Percentiles rank a stretch among this genome's conserved stretches.
Evolutionary conservation across 306 rosid species (phyloP).

Genomic region (Prunus kanzakura): DNA sequence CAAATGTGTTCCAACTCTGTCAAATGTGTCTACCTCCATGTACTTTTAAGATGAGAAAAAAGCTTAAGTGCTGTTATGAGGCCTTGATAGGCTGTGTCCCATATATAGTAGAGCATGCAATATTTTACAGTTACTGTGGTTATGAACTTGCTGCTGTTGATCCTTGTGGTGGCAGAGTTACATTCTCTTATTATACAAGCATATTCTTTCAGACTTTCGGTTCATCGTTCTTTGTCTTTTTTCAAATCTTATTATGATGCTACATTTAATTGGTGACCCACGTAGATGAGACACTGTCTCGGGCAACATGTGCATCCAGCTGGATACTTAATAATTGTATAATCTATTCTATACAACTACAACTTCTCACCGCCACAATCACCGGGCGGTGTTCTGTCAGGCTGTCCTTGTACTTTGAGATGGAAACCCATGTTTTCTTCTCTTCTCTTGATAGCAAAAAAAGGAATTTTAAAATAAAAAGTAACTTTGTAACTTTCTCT

Average conservation of each 20-base stretch:
- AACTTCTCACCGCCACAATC: not conserved
- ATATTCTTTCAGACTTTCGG: not conserved
- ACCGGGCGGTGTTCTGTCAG: slow-evolving; percentile 4
- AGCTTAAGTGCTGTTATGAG: not conserved
- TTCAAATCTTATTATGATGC: not conserved
- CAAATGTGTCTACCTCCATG: not conserved
- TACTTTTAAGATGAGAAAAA: not conserved
- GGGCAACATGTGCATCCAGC: slow-evolving; percentile 18
- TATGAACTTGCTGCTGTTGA: not conserved
- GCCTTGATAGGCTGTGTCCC: not conserved
- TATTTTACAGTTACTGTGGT: not conserved
- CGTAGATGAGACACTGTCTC: not conserved
- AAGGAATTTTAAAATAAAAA: not conserved
- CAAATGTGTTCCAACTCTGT: too few species aligned
- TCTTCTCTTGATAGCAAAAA: not conserved
- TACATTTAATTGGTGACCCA: slow-evolving; percentile 4
- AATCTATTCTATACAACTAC: not conserved
- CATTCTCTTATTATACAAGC: not conserved
- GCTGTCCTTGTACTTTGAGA: not conserved
- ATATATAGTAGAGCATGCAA: slow-evolving; percentile 6
- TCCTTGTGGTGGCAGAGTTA: not conserved
- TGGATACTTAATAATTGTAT: not conserved
- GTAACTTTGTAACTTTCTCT: not conserved
- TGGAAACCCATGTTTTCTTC: slow-evolving; percentile 1
- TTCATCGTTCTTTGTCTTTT: not conserved